Evolutionary conservation across 352 stramenopile genomes (phyloP), one percentile per base, ranked within the genome.

Genomic region (Globisporangium ultimum): DNA sequence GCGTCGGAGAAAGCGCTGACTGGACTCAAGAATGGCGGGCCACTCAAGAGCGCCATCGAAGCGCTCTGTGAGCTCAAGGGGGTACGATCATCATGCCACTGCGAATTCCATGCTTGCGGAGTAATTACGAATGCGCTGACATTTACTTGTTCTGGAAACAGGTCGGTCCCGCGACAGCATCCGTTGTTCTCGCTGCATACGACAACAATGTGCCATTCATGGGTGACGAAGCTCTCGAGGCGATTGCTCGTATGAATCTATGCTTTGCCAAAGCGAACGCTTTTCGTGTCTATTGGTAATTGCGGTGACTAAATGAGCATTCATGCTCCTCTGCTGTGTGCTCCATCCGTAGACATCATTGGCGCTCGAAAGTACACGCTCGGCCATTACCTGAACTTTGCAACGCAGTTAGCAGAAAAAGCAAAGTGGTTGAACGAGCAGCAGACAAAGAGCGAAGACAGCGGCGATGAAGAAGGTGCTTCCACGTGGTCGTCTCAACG

Each of bases 291-390:
- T 6, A 6, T 32, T 5, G 24, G 5, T 32, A 32, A 32, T 32
- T 32, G 24, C 24, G 24, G 24, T 5, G 24, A 32, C 24, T 32
- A 32, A 32, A 32, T 32, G 24, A 32, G 24, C 24, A 32, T 32
- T 32, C 5, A n/a, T 21, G 11, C 38, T 38, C 21, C 13, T n/a
- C 21, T 28, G 10, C 12, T 38, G 32, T 47, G 3, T 47, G 36
- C 7, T 22, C 41, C n/a, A n/a, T 32, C 12, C 48, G n/a, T 48
- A 89, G 78, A 61, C 3, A 63, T 81, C 41, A 93, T 93, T 48
- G 81, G 81, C 15, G 60, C 79, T 22, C 79, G 80, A 41, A 89
- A 93, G 69, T 93, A 93, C 68, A 93, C 81, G 32, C 64, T 93
- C 12, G 28, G 70, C 40, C 84, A 91, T 60, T 91, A 85, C 70